phyloP scores from a whole-genome alignment of 768 basidiomycete genomes.

The Kwoniella sp. region DNA sequence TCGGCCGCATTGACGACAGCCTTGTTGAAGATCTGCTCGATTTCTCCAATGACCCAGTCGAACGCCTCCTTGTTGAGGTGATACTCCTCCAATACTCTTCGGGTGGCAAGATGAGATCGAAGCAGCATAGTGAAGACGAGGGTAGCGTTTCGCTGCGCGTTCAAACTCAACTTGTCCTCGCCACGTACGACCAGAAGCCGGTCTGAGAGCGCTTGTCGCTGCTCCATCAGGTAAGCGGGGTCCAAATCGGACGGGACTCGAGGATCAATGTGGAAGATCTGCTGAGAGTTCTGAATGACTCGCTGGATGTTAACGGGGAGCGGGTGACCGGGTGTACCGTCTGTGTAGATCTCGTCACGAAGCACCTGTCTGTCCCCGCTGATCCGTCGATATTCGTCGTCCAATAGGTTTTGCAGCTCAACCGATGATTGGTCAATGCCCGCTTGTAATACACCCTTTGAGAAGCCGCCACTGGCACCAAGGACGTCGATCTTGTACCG shows the following conservation, averaged over 20 bases:
- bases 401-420: constrained; percentile 79
- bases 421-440: constrained; percentile 82
- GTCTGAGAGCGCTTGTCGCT: constrained; percentile 71
- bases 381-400: constrained; percentile 72
- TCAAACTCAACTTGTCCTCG: constrained; percentile 69
- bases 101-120: constrained; percentile 81
- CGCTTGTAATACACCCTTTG: constrained; percentile 76
- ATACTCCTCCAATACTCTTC: constrained; percentile 82
- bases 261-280: constrained; percentile 95
- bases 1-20: constrained; percentile 91
- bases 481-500: constrained; percentile 82
- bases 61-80: constrained; percentile 91
- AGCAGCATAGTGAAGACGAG: constrained; percentile 91
- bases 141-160: constrained; percentile 86
- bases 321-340: constrained; percentile 76
- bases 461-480: constrained; percentile 63
- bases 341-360: constrained; percentile 81
- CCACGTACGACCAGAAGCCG: constrained; percentile 87
- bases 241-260: constrained; percentile 91
- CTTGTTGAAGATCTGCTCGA: constrained; percentile 93
- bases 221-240: constrained; percentile 80
- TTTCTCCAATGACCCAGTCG: constrained; percentile 95
- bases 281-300: constrained; percentile 90
- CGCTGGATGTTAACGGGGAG: constrained; percentile 94
- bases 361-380: constrained; percentile 74